A percentile compares a stretch with the other conserved stretches of the same genome.
Evolutionary conservation across 2,329 filamentous ascomycete genomes (phyloP).

Genomic region (Periconia macrospinosa): DNA sequence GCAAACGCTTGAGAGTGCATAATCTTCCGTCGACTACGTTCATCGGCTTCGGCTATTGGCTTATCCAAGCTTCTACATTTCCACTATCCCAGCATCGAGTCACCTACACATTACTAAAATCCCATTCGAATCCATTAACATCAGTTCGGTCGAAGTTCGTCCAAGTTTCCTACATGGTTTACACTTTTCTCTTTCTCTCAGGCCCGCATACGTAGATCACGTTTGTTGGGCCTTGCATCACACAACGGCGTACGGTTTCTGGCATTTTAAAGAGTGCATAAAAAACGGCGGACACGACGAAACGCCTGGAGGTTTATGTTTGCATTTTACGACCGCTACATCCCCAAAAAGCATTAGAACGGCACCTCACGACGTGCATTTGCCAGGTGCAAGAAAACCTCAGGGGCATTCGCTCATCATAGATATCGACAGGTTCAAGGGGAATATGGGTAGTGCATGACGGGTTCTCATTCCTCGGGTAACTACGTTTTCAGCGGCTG

Average conservation of each 20-base stretch:
- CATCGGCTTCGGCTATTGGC: too few relatives aligned
- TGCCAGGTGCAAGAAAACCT: conserved; percentile 29
- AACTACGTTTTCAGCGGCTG: conserved; percentile 10
- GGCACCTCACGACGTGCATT: conserved; percentile 35
- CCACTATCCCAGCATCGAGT: not conserved
- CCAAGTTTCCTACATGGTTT: conserved; percentile 15
- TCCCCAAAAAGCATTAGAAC: conserved; percentile 40
- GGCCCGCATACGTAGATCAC: conserved; percentile 12
- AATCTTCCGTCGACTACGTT: too few relatives aligned
- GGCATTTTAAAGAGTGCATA: conserved; percentile 11
- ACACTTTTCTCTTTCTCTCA: conserved; percentile 9
- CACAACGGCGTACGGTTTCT: conserved; percentile 31
- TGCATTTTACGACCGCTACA: conserved; percentile 20
- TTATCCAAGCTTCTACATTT: too few relatives aligned
- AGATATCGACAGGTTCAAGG: conserved; percentile 5
- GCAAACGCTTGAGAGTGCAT: not conserved
- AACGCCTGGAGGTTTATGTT: conserved; percentile 21
- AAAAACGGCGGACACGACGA: conserved; percentile 18
- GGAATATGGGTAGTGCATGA: conserved; percentile 1
- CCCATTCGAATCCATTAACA: conserved; percentile 8
- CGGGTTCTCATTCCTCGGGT: not conserved
- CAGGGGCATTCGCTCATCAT: conserved; percentile 4
- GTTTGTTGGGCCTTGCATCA: conserved; percentile 28
- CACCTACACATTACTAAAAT: conserved; percentile 1
- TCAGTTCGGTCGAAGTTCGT: conserved; percentile 9